phyloP scores from a whole-genome alignment of 495 filamentous ascomycete species.

The Emericellopsis terricola region DNA sequence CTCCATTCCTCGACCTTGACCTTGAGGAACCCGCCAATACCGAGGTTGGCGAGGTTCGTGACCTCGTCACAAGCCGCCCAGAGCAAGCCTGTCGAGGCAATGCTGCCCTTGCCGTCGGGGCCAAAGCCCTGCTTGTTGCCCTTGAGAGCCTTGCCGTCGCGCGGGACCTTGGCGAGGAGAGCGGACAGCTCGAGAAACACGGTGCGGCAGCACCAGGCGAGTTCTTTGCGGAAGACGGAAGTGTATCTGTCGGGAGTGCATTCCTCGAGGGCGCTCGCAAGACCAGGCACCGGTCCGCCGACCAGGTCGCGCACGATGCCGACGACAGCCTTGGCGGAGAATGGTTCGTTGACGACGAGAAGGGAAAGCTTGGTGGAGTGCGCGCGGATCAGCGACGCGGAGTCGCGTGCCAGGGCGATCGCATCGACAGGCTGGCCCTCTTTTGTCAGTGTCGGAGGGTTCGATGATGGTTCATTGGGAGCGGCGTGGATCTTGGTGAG shows the following conservation, averaged over 20 bases:
- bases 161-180: slow-evolving; percentile 25
- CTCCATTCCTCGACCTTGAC: slow-evolving; percentile 45
- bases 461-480: not conserved
- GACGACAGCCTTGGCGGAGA: slow-evolving; percentile 56
- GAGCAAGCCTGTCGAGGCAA: slow-evolving; percentile 38
- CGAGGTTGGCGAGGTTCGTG: slow-evolving; percentile 38
- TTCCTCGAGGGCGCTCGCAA: slow-evolving; percentile 50
- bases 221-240: slow-evolving; percentile 35
- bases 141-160: slow-evolving; percentile 24
- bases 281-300: slow-evolving; percentile 45
- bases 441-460: slow-evolving; percentile 1
- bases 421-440: slow-evolving; percentile 17
- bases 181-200: slow-evolving; percentile 27
- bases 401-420: slow-evolving; percentile 40
- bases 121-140: slow-evolving; percentile 23
- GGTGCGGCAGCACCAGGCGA: slow-evolving; percentile 23
- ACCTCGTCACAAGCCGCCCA: slow-evolving; percentile 62
- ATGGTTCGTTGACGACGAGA: slow-evolving; percentile 66
- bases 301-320: slow-evolving; percentile 48
- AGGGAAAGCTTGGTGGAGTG: slow-evolving; percentile 78
- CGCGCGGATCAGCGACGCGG: slow-evolving; percentile 49
- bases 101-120: slow-evolving; percentile 27
- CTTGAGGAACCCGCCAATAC: slow-evolving; percentile 42
- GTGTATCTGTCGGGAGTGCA: slow-evolving; percentile 41
- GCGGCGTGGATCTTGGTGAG: slow-evolving; percentile 1